Percentiles rank a stretch among this genome's conserved stretches.
phyloP scores from a whole-genome alignment of 2,329 filamentous ascomycete genomes.

The Leptographium galeiforme region DNA sequence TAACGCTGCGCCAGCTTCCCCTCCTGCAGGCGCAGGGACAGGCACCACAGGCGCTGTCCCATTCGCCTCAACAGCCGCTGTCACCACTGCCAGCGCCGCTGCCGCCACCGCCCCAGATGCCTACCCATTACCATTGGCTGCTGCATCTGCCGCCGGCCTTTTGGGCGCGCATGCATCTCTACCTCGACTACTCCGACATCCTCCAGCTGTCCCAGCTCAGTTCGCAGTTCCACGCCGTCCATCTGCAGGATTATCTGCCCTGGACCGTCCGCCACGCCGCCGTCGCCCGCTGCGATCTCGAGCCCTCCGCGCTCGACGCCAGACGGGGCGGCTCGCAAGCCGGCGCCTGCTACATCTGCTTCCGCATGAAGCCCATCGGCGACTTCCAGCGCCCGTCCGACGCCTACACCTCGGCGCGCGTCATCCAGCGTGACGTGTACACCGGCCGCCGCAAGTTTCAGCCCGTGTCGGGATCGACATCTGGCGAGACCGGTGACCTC shows the following conservation, averaged over 20 bases:
- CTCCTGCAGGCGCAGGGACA: not conserved
- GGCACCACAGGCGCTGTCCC: not conserved
- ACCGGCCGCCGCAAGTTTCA: conserved; percentile 8
- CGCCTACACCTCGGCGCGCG: conserved; percentile 3
- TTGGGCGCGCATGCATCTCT: conserved; percentile 9
- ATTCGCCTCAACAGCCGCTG: not conserved
- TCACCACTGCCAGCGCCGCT: not conserved
- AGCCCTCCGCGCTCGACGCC: not conserved
- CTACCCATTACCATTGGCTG: conserved; percentile 7
- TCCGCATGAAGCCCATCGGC: conserved; percentile 6
- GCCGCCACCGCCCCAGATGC: not conserved
- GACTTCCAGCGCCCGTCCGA: conserved; percentile 5
- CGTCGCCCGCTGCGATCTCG: conserved; percentile 1
- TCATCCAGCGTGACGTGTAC: conserved; percentile 7
- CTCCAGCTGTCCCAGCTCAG: conserved; percentile 6
- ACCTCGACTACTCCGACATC: conserved; percentile 11
- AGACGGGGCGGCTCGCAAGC: not conserved
- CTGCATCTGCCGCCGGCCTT: conserved; percentile 8
- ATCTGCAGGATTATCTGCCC: conserved; percentile 8
- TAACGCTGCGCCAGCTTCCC: not conserved
- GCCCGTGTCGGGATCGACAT: not conserved
- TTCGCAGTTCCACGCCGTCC: conserved; percentile 4
- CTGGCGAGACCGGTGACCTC: not conserved
- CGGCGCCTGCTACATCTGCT: conserved; percentile 13
- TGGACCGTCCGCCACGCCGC: conserved; percentile 5